phyloP scores from a whole-genome alignment of 2,329 filamentous ascomycete genomes.

The Chaetomiaceae sp. region DNA sequence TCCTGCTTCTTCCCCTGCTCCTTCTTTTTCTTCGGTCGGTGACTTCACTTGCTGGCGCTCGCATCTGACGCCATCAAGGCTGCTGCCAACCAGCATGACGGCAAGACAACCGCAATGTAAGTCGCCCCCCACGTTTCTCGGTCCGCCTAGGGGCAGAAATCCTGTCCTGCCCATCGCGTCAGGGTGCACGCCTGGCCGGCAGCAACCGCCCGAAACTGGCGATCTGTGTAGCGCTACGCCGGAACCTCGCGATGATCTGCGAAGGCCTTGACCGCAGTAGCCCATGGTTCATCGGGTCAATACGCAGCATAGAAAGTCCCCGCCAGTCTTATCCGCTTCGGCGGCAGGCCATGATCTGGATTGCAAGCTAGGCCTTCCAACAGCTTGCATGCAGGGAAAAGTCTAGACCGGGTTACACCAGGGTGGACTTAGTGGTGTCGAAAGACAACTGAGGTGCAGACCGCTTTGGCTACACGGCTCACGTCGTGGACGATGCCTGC shows the following conservation, averaged over 20 bases:
- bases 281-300: neutral
- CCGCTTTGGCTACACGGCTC: neutral
- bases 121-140: neutral
- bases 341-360: constrained; percentile 1
- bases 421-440: constrained; percentile 10
- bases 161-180: neutral
- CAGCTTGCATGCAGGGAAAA: constrained; percentile 7
- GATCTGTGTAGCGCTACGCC: too few relatives aligned
- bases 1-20: too few relatives aligned
- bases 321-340: neutral
- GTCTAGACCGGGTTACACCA: constrained; percentile 3
- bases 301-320: neutral
- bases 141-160: neutral
- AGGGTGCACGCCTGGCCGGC: constrained; percentile 1
- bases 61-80: too few relatives aligned
- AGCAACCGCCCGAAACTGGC: neutral
- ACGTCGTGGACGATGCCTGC: neutral
- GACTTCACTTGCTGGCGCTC: too few relatives aligned
- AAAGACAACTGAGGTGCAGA: constrained; percentile 1
- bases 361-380: constrained; percentile 7
- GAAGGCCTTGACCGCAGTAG: neutral
- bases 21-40: too few relatives aligned
- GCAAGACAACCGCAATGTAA: neutral
- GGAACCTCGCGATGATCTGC: neutral
- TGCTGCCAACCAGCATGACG: too few relatives aligned